Evolutionary conservation across 169 alveolate species (phyloP).

Genomic region (Babesia gibsoni): DNA sequence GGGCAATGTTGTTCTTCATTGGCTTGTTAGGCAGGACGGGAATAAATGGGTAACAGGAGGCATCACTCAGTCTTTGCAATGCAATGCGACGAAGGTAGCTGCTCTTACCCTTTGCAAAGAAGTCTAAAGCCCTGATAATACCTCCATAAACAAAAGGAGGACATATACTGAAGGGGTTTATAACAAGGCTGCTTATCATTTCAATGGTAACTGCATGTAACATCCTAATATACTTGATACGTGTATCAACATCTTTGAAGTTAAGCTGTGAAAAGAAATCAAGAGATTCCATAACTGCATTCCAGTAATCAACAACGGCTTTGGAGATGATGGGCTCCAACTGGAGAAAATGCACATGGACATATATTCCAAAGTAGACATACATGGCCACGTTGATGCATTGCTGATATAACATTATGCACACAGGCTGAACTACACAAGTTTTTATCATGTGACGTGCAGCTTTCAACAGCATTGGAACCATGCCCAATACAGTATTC

Average conservation of each 20-base stretch:
- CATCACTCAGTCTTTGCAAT: conserved; percentile 29
- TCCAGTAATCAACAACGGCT: conserved; percentile 17
- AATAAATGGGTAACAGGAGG: conserved; percentile 25
- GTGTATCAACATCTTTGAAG: conserved; percentile 21
- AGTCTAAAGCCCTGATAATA: conserved; percentile 11
- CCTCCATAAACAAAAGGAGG: conserved; percentile 25
- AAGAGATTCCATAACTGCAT: neutral
- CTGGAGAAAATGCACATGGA: neutral
- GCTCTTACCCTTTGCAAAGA: conserved; percentile 18
- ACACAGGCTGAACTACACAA: conserved; percentile 15
- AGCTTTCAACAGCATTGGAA: conserved; percentile 1
- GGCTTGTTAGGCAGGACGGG: neutral
- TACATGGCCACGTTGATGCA: conserved; percentile 24
- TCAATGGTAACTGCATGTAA: conserved; percentile 33
- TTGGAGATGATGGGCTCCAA: neutral
- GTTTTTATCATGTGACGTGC: neutral
- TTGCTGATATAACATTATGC: conserved; percentile 8
- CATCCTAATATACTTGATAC: conserved; percentile 14
- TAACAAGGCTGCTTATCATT: conserved; percentile 6
- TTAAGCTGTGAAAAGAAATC: conserved; percentile 12
- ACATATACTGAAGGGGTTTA: conserved; percentile 27
- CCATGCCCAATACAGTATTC: conserved; percentile 8
- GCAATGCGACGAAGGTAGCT: conserved; percentile 34
- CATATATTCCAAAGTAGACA: conserved; percentile 5
- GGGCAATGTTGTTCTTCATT: neutral